A percentile compares a stretch with the other conserved stretches of the same genome.
Conservation (phyloP, 139 green algal genomes). For the Haematococcus sp. region DNA sequence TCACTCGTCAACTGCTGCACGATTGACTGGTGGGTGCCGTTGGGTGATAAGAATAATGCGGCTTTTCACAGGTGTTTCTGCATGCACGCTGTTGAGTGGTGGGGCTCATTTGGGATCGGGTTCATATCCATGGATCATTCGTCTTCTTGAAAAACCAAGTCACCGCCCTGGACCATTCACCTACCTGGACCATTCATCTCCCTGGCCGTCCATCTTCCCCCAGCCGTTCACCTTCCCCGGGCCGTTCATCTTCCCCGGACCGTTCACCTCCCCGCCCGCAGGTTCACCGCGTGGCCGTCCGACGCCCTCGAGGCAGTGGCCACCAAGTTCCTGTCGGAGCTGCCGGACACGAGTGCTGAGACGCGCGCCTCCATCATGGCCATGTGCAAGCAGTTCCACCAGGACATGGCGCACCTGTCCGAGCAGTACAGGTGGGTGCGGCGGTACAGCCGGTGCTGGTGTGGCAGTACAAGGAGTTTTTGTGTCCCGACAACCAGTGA, state of each 20-base stretch:
- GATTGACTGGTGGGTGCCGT: conserved; percentile 64
- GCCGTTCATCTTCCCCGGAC: too few relatives aligned
- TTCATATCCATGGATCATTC: too few relatives aligned
- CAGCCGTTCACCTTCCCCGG: too few relatives aligned
- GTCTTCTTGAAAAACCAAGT: too few relatives aligned
- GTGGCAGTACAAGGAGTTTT: too few relatives aligned
- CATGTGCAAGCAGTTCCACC: conserved; percentile 46
- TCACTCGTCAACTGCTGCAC: conserved; percentile 84
- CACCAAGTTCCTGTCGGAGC: conserved; percentile 66
- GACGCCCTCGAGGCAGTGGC: conserved; percentile 75
- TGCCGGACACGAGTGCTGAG: conserved; percentile 19
- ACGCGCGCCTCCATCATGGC: conserved; percentile 21
- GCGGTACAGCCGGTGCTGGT: too few relatives aligned
- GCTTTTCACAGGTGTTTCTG: conserved; percentile 14
- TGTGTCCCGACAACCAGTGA: too few relatives aligned
- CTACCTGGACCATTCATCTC: too few relatives aligned
- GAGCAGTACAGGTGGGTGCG: conserved; percentile 21
- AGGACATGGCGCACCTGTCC: conserved; percentile 38
- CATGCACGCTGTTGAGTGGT: background rate
- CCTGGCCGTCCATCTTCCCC: too few relatives aligned
- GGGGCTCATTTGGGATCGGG: background rate
- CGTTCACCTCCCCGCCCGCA: too few relatives aligned
- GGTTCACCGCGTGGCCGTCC: conserved; percentile 57
- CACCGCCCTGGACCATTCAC: too few relatives aligned
- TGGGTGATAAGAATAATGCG: background rate